phyloP scores from a whole-genome alignment of 257 asterid species.

The Scutellaria baicalensis region DNA sequence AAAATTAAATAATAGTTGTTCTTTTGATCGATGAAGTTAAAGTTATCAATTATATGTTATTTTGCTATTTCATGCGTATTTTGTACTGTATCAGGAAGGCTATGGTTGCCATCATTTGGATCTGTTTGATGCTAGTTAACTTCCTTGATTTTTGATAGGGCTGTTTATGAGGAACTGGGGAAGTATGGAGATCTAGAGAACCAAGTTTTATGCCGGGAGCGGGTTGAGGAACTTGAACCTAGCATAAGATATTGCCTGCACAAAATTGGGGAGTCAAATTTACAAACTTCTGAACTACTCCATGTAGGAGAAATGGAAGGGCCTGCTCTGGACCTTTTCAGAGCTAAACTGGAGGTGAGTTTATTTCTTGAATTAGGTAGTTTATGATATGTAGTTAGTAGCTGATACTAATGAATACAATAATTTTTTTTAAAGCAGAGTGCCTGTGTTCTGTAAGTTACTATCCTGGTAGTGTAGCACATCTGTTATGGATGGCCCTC shows the following conservation, averaged over 20 bases:
- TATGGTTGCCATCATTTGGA: background rate
- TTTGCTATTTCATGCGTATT: background rate
- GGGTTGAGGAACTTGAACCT: conserved; percentile 95
- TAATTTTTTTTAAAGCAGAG: conserved; percentile 1
- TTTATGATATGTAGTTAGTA: background rate
- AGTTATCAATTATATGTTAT: background rate
- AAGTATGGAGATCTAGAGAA: conserved; percentile 93
- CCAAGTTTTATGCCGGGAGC: conserved; percentile 86
- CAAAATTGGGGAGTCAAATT: conserved; percentile 85
- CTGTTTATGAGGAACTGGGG: conserved; percentile 98
- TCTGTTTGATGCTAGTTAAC: conserved; percentile 13
- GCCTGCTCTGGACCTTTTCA: conserved; percentile 90
- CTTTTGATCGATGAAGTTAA: conserved; percentile 2
- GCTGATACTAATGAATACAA: background rate
- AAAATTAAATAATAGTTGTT: background rate
- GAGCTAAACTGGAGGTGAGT: conserved; percentile 89
- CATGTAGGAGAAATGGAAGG: conserved; percentile 93
- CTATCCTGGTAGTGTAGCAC: background rate
- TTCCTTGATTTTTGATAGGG: conserved; percentile 40
- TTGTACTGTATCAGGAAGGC: background rate
- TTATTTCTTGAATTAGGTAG: background rate
- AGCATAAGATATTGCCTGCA: conserved; percentile 82
- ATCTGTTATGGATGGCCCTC: conserved; percentile 1
- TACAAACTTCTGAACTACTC: conserved; percentile 76
- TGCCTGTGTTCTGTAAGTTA: conserved; percentile 1